A percentile compares a stretch with the other conserved stretches of the same genome.
Evolutionary conservation across 257 asterid species (phyloP).

Genomic region (Solanum medicagineum): DNA sequence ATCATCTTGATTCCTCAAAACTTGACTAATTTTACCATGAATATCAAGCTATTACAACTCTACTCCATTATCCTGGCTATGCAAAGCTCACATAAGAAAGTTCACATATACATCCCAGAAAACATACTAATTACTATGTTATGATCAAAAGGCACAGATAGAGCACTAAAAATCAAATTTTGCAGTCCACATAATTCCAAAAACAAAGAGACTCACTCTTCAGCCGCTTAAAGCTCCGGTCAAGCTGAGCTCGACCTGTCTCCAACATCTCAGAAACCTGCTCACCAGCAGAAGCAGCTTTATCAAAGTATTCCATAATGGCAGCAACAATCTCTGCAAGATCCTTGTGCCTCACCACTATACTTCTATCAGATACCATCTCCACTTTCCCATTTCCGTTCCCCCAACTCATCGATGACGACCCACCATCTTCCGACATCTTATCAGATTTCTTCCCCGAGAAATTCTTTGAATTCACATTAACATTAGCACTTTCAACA

Average conservation of each 20-base stretch:
- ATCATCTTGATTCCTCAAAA: neutral
- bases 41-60: neutral
- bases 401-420: constrained; percentile 77
- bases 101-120: neutral
- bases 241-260: constrained; percentile 80
- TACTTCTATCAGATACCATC: constrained; percentile 42
- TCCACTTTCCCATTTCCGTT: constrained; percentile 31
- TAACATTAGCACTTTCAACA: constrained; percentile 11
- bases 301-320: constrained; percentile 63
- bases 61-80: neutral
- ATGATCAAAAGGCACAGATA: neutral
- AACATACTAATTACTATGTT: neutral
- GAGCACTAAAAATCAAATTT: neutral
- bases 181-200: neutral
- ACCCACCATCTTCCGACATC: constrained; percentile 35
- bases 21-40: neutral
- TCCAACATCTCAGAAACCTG: constrained; percentile 92
- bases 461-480: constrained; percentile 6
- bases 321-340: constrained; percentile 86
- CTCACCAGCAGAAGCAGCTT: constrained; percentile 85
- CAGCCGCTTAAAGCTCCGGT: constrained; percentile 77
- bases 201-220: constrained; percentile 40
- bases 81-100: neutral
- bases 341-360: constrained; percentile 86
- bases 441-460: constrained; percentile 44